Conservation (phyloP, 2,329 filamentous ascomycete genomes). For the Cladorrhinum sp. region DNA sequence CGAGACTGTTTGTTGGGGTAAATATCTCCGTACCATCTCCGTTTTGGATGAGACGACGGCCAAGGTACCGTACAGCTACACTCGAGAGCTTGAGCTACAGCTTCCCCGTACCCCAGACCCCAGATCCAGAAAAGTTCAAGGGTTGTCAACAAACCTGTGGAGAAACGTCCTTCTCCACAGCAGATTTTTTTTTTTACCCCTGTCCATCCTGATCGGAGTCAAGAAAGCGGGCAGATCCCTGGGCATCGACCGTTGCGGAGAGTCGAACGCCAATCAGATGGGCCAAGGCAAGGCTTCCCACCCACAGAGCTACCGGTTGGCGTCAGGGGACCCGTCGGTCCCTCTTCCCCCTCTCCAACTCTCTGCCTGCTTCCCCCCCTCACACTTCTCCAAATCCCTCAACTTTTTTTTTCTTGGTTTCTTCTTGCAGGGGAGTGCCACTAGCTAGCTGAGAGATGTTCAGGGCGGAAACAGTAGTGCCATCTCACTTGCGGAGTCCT, state of each 20-base stretch:
- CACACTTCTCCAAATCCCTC: conserved; percentile 20
- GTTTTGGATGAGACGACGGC: not conserved
- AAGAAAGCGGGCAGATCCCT: conserved; percentile 19
- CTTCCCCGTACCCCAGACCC: conserved; percentile 1
- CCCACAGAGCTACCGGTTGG: conserved; percentile 16
- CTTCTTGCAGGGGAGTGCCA: not conserved
- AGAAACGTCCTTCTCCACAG: not conserved
- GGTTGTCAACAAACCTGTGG: conserved; percentile 10
- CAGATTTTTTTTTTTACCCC: conserved; percentile 14
- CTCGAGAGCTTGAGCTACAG: not conserved
- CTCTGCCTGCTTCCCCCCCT: conserved; percentile 12
- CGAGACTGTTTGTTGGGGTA: not conserved
- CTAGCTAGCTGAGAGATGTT: not conserved
- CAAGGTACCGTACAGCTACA: not conserved
- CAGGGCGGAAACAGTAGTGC: not conserved
- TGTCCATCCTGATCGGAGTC: conserved; percentile 23
- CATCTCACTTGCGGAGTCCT: not conserved
- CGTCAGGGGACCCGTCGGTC: conserved; percentile 26
- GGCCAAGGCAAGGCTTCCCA: conserved; percentile 10
- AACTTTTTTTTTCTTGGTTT: not conserved
- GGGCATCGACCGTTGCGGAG: conserved; percentile 18
- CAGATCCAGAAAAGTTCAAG: conserved; percentile 9
- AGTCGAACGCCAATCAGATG: conserved; percentile 18
- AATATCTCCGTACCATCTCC: not conserved
- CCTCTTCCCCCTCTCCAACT: conserved; percentile 20